Evolutionary conservation across 83 land plant genomes (phyloP).

Genomic region (Picea engelmannii): DNA sequence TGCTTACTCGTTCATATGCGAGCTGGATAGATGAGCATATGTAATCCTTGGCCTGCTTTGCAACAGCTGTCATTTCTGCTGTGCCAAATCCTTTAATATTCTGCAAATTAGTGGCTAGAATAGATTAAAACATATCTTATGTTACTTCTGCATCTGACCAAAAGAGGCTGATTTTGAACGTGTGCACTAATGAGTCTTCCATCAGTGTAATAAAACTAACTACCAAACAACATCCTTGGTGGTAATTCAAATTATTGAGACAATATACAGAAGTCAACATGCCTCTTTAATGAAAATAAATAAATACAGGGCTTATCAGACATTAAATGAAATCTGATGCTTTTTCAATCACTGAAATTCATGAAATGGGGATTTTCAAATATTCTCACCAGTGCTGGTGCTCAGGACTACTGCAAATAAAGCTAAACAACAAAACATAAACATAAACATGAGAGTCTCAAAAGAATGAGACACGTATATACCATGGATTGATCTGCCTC

Average conservation of each 20-base stretch:
- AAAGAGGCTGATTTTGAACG: not conserved
- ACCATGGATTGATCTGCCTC: constrained; percentile 46
- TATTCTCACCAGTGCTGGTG: not conserved
- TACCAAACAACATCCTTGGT: not conserved
- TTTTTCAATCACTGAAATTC: not conserved
- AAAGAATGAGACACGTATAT: constrained; percentile 5
- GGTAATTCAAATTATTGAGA: no score
- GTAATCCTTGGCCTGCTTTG: constrained; percentile 55
- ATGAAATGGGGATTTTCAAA: not conserved
- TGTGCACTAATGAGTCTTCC: not conserved
- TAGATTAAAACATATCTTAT: not conserved
- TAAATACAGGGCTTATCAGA: not conserved
- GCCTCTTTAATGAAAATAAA: not conserved
- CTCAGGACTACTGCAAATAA: no score
- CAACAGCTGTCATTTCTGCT: constrained; percentile 45
- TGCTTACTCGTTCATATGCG: constrained; percentile 51
- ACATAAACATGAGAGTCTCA: not conserved
- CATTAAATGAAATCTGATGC: not conserved
- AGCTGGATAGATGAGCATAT: constrained; percentile 40
- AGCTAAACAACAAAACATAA: not conserved
- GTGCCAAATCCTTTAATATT: constrained; percentile 37
- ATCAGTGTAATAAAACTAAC: not conserved
- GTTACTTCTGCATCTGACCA: not conserved
- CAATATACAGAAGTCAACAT: no score
- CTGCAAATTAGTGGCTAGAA: constrained; percentile 16